Conservation (phyloP, 306 rosid species). For the cucumber (Cucumis sativus) region DNA sequence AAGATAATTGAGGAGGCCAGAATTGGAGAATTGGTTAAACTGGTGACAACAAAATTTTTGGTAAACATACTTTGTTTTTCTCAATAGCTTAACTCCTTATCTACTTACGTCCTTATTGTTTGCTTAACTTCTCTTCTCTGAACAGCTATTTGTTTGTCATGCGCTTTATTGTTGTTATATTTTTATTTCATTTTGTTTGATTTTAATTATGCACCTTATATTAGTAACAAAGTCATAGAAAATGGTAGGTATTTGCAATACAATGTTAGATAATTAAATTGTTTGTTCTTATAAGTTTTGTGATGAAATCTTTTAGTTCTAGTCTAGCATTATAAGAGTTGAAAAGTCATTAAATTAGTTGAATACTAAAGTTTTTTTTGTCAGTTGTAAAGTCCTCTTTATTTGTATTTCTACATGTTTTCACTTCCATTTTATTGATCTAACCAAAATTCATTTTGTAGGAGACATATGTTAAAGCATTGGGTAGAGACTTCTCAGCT, state of each 20-base stretch:
- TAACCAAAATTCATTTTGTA: constrained; percentile 16
- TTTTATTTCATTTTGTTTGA: not conserved
- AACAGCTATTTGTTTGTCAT: not conserved
- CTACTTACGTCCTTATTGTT: not conserved
- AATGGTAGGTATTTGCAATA: not conserved
- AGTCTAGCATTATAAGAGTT: not conserved
- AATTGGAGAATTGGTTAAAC: constrained; percentile 92
- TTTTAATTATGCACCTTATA: not conserved
- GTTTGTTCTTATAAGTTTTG: not conserved
- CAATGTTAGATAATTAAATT: not conserved
- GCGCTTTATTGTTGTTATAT: not conserved
- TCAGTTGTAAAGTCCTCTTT: not conserved
- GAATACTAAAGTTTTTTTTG: not conserved
- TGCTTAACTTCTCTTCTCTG: not conserved
- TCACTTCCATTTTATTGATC: not conserved
- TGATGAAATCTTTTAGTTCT: not conserved
- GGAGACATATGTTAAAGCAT: constrained; percentile 93
- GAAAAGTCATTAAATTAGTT: not conserved
- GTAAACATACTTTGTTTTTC: constrained; percentile 25
- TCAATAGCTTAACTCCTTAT: not conserved
- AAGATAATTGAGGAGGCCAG: constrained; percentile 63
- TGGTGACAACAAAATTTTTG: constrained; percentile 88
- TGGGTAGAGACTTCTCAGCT: constrained; percentile 81
- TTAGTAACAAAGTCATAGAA: not conserved
- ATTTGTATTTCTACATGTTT: not conserved